Base-by-base conservation (phyloP, 2,329 filamentous ascomycete genomes). In the Diplodia scrobiculata region DNA sequence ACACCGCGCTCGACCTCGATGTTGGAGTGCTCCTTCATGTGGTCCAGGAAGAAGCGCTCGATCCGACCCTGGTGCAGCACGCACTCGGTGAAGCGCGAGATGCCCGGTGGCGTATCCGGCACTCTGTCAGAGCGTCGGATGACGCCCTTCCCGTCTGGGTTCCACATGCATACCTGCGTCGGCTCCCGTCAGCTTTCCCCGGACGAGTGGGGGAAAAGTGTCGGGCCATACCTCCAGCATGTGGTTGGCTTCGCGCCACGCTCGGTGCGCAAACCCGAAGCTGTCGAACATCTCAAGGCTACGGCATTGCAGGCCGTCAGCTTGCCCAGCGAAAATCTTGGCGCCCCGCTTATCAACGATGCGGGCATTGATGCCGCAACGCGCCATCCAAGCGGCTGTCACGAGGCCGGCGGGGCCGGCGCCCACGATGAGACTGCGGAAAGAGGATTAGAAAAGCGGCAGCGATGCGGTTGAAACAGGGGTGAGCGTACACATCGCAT, bases 11-110 rank as follows among this genome's bases (percentile, higher is more conserved):
- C 87, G 7, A 77, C 74, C 9, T 68, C 69, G 13, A 91, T 81
- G 17, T 83, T 81, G 2, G 82, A 84, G 70, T 84, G 75, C 63
- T 84, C 78, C 68, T 82, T 81, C 62, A 89, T 84, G 53, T 84
- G 82, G 68, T 89, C 86, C 0, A 89, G 79, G 70, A 90, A 87
- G 73, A 88, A 89, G 0, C 83, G 79, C 72, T 91, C 89, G 67
- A 91, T 86, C 1, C 88, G 84, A 2, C 88, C 89, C 76, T 92
- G 89, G 70, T 91, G 89, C 47, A 92, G 75, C 3, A 90, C 86
- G 2, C 87, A 84, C 72, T 91, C 84, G 65, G 86, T 84, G 69
- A 89, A 90, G 5, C 84, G 82, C 25, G 83, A 87, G 59, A 89
- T 79, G 0, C 85, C 86, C 0, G 83, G 81, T 53, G 85, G 84